Evolutionary conservation across 768 basidiomycete genomes (phyloP), one percentile per base, ranked within the genome.

Genomic region (Symmetrospora coprosmae): DNA sequence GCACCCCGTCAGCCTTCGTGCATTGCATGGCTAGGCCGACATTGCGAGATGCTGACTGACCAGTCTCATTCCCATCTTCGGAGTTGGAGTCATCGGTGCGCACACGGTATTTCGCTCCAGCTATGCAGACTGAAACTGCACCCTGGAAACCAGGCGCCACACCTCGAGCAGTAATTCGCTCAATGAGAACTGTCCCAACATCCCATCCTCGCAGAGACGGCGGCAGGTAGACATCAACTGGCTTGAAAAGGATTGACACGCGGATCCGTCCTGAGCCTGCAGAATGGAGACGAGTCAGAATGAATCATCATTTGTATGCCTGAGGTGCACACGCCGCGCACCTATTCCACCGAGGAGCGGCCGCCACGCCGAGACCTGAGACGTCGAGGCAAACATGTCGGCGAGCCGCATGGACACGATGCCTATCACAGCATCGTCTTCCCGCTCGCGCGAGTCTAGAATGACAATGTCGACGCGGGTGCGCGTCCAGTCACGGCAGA

Each of bases 391-490:
- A 4, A 65, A 34, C 0, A 63, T n/a, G 1, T 61, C 50, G 9
- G 7, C 28, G 1, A 65, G 35, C 6, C 56, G 27, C 25, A 65
- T 19, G 1, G 50, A 35, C 11, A 63, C 50, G 16, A 60, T 39
- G 43, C 64, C 64, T 11, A 47, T 34, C 5, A 65, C 40, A 6
- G 50, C 50, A 28, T 65, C 64, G 30, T 60, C 51, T 19, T 65
- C 61, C 21, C 64, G 40, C 23, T 65, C 61, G 0, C 64, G 55
- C 14, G 59, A 65, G 28, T 65, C 64, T 50, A 62, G 43, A 13
- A 63, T 62, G 14, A 62, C 64, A 16, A 65, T 34, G 21, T 34
- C 21, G 6, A 65, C 23, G 14, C 16, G n/a, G 1, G 34, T 51
- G 0, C 35, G 4, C 19, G 43, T 52, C 64, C 64, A 65, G 34